Evolutionary conservation across 2,329 filamentous ascomycete genomes (phyloP), one percentile per base, ranked within the genome.

Genomic region (Akanthomyces dipterigenus): DNA sequence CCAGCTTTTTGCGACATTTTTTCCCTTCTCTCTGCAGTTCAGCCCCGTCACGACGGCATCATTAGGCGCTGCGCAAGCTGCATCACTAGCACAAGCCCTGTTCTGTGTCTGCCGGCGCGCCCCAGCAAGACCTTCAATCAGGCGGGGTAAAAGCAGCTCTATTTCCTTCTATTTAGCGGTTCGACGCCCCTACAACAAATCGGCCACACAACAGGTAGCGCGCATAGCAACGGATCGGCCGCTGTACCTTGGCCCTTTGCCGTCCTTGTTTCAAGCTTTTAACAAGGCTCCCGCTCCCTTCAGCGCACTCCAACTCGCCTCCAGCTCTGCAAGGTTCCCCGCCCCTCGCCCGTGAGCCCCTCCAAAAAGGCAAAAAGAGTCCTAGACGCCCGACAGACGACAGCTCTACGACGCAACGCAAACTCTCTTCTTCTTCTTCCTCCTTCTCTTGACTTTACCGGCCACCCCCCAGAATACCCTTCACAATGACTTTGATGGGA

Each of bases 401-500:
- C 46, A 49, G n/a, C 24, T 11, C 16, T 24, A 49, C 46, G 46
- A n/a, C 31, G 22, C 34, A 36, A 24, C 46, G 6, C 31, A 7
- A 34, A 34, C 36, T 26, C 31, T 18, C 22, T 24, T 26, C 42
- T 55, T 57, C n/a, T 54, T 48, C 48, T 20, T 48, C 28, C 12
- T 34, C 43, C 40, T 28, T 3, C 45, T 16, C 8, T 48, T 24
- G 14, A 38, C 34, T 3, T 28, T 12, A 36, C 28, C 5, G 12
- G 5, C 20, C 40, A 5, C 7, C 40, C 24, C 34, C 5, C 11
- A 26, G n/a, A n/a, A 48, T 53, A 34, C 16, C 20, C 34, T 42
- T 42, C 56, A 60, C 14, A 36, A 60, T 60, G 56, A 60, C 56
- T 18, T 24, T 60, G 12, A 51, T 60, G 46, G 56, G 56, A 43